Conservation (phyloP, 2,329 filamentous ascomycete species). For the Scopulariopsis brevicaulis region DNA sequence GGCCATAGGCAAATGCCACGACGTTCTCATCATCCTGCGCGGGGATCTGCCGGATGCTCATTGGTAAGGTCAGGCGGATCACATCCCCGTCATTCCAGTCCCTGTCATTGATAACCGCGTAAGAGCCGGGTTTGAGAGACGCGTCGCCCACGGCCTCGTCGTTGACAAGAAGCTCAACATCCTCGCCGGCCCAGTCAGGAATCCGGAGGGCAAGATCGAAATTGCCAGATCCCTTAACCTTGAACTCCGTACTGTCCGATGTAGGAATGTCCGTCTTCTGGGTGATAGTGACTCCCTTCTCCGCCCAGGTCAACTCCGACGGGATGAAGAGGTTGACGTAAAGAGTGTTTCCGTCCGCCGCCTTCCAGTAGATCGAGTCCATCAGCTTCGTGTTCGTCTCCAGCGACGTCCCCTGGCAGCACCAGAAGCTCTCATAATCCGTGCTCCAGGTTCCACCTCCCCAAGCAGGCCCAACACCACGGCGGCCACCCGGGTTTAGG, state of each 20-base stretch:
- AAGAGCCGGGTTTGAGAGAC: constrained; percentile 20
- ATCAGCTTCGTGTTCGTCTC: constrained; percentile 42
- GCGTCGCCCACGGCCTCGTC: constrained; percentile 16
- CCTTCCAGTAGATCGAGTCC: constrained; percentile 38
- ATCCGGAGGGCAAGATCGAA: constrained; percentile 30
- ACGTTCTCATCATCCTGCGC: constrained; percentile 33
- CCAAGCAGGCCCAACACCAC: constrained; percentile 39
- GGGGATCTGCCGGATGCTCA: constrained; percentile 26
- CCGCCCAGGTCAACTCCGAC: constrained; percentile 30
- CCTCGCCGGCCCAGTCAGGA: constrained; percentile 27
- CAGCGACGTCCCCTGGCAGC: constrained; percentile 37
- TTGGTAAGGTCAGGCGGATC: constrained; percentile 30
- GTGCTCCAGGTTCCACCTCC: constrained; percentile 43
- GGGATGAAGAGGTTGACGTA: constrained; percentile 39
- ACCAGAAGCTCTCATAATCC: constrained; percentile 41
- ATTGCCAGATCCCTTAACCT: constrained; percentile 19
- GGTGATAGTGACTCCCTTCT: constrained; percentile 23
- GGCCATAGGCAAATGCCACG: constrained; percentile 34
- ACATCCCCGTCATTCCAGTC: constrained; percentile 29
- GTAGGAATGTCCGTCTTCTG: constrained; percentile 32
- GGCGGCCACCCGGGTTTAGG: constrained; percentile 30
- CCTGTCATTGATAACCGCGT: constrained; percentile 23
- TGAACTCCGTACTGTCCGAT: constrained; percentile 24
- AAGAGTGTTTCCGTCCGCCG: constrained; percentile 22
- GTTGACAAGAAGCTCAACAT: constrained; percentile 28